phyloP scores from a whole-genome alignment of 73 alveolate species.

The Effrenium voratum region DNA sequence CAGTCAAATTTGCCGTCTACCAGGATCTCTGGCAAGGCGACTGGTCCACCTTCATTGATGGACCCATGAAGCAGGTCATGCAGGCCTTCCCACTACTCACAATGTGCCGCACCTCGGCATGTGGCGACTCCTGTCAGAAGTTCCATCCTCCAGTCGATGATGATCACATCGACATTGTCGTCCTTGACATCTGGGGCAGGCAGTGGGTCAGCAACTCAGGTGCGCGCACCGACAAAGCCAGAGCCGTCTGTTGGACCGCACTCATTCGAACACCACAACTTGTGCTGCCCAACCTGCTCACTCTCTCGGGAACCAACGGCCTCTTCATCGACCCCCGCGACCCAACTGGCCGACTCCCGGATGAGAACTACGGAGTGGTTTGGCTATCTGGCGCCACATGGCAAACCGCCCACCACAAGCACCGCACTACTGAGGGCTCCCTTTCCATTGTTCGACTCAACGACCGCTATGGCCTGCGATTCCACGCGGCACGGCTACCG shows the following conservation, averaged over 20 bases:
- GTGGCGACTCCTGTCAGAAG: neutral
- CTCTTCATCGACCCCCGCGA: neutral
- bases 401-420: no score
- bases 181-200: neutral
- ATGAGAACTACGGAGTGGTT: no score
- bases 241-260: neutral
- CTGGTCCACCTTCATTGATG: neutral
- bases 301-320: neutral
- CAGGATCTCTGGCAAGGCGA: neutral
- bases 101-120: neutral
- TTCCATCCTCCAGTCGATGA: neutral
- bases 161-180: neutral
- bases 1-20: no score
- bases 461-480: no score
- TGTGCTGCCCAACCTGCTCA: neutral
- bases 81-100: neutral
- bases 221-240: neutral
- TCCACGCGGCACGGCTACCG: no score
- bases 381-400: no score
- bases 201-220: neutral
- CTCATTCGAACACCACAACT: neutral
- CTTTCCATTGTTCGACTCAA: no score
- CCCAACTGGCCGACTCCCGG: no score
- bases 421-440: no score
- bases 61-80: neutral